Conservation (phyloP, 164 flowering plant genomes). For the Annona squamosa region DNA sequence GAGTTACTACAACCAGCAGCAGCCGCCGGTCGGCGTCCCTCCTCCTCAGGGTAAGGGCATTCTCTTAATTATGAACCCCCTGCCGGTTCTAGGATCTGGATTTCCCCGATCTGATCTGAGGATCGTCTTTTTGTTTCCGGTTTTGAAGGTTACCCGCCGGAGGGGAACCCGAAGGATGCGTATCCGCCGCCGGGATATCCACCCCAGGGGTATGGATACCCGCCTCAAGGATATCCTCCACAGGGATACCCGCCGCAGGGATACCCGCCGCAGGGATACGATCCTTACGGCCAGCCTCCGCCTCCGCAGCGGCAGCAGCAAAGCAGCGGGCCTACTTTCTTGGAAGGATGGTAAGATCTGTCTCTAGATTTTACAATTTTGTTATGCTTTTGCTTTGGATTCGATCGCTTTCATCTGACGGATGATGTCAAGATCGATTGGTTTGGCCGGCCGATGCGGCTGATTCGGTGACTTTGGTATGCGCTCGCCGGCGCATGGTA, state of each 20-base stretch:
- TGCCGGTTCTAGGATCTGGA: background rate
- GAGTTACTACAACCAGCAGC: too few relatives aligned
- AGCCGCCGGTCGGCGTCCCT: too few relatives aligned
- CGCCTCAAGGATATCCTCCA: conserved; percentile 37
- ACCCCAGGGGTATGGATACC: conserved; percentile 34
- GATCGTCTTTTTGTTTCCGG: background rate
- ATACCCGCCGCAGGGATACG: conserved; percentile 30
- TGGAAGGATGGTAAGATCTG: conserved; percentile 57
- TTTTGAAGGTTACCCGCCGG: conserved; percentile 58
- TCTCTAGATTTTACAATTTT: background rate
- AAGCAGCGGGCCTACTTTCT: conserved; percentile 22
- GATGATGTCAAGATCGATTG: background rate
- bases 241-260: conserved; percentile 32
- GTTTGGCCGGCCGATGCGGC: background rate
- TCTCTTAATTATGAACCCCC: too few relatives aligned
- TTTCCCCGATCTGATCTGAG: background rate
- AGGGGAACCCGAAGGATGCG: conserved; percentile 71
- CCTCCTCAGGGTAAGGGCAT: too few relatives aligned
- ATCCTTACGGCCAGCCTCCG: conserved; percentile 34
- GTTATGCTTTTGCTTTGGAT: conserved; percentile 7
- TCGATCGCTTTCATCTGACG: background rate
- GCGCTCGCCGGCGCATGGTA: background rate
- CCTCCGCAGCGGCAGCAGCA: conserved; percentile 25
- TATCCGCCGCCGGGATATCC: conserved; percentile 70
- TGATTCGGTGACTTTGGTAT: background rate